phyloP scores from a whole-genome alignment of 2,329 filamentous ascomycete genomes.

The Truncatella angustata region DNA sequence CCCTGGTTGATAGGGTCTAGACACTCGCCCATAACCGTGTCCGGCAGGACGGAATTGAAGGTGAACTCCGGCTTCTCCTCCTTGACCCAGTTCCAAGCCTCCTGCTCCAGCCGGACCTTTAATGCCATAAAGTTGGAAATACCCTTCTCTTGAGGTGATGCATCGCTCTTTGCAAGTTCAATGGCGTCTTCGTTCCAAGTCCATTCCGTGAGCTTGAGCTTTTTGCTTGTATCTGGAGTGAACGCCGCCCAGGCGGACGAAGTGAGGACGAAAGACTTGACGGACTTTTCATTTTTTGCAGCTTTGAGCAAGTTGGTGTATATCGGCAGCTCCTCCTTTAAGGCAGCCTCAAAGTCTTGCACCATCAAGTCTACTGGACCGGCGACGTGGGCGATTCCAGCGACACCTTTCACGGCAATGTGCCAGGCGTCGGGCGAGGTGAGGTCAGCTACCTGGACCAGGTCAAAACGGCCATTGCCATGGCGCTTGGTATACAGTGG shows the following conservation, averaged over 20 bases:
- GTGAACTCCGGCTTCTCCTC: constrained; percentile 24
- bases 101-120: constrained; percentile 29
- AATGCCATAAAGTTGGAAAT: constrained; percentile 30
- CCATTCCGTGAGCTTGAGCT: constrained; percentile 20
- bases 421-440: not conserved
- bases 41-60: constrained; percentile 27
- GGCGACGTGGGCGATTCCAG: constrained; percentile 26
- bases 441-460: constrained; percentile 3
- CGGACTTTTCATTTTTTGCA: constrained; percentile 19
- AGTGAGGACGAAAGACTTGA: constrained; percentile 29
- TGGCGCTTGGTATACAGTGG: not conserved
- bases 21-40: constrained; percentile 14
- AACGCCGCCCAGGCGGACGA: constrained; percentile 30
- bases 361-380: constrained; percentile 17
- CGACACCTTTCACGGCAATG: not conserved
- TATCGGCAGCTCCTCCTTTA: constrained; percentile 18
- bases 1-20: constrained; percentile 22
- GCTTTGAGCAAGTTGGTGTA: constrained; percentile 21
- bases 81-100: constrained; percentile 31
- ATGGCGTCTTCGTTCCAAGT: constrained; percentile 31
- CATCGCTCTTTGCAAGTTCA: constrained; percentile 14
- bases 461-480: constrained; percentile 3
- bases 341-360: constrained; percentile 22
- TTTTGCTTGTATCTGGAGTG: constrained; percentile 25
- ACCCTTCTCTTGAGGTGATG: constrained; percentile 17